Evolutionary conservation across 1,139 yeast genomes (phyloP).

Genomic region (Kurtzmaniella quercitrusa): DNA sequence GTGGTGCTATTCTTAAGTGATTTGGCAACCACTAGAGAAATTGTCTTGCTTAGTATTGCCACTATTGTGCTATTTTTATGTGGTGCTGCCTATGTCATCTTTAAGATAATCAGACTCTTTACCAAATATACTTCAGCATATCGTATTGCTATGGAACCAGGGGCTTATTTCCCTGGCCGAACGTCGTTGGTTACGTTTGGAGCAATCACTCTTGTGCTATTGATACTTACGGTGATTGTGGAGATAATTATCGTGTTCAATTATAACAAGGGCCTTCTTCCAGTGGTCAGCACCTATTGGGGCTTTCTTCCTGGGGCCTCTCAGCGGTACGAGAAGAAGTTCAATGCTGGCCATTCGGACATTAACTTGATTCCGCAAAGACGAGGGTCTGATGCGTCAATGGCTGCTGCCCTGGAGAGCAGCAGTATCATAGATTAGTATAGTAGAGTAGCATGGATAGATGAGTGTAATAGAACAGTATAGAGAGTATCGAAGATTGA

Average conservation of each 20-base stretch:
- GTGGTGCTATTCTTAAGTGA: constrained; percentile 35
- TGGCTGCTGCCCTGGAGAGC: constrained; percentile 1
- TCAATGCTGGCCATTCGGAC: neutral
- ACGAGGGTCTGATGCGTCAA: neutral
- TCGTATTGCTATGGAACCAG: constrained; percentile 19
- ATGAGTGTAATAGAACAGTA: too few relatives aligned
- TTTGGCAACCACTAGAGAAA: constrained; percentile 37
- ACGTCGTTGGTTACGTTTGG: constrained; percentile 48
- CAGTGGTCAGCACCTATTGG: constrained; percentile 23
- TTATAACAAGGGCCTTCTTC: constrained; percentile 38
- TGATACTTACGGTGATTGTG: constrained; percentile 32
- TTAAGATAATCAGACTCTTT: constrained; percentile 46
- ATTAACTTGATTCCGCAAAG: neutral
- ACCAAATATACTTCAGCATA: constrained; percentile 37
- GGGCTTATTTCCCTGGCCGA: constrained; percentile 43
- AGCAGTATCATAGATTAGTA: constrained; percentile 1
- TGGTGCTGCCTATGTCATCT: constrained; percentile 48
- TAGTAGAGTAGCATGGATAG: too few relatives aligned
- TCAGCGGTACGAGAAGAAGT: constrained; percentile 3
- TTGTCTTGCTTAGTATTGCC: constrained; percentile 20
- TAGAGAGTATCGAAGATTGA: too few relatives aligned
- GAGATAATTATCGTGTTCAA: constrained; percentile 34
- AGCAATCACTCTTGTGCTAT: constrained; percentile 37
- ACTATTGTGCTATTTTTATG: constrained; percentile 33
- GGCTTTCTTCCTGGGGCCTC: constrained; percentile 15